Percentiles rank a stretch among this genome's conserved stretches.
Conservation (phyloP, 495 filamentous ascomycete genomes). For the Penicillium ucsense region DNA sequence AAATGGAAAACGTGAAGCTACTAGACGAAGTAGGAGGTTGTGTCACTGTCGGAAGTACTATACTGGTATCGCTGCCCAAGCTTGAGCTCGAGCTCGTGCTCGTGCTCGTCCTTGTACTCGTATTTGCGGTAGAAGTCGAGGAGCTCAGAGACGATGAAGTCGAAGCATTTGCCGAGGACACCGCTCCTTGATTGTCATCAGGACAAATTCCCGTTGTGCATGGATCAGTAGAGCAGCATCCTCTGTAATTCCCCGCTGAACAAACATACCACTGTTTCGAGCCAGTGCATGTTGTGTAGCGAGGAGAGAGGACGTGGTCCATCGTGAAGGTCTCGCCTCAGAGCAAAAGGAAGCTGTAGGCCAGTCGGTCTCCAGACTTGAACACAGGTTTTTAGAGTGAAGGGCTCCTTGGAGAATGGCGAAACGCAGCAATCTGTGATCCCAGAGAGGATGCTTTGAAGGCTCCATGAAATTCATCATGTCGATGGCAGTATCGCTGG, state of each 20-base stretch:
- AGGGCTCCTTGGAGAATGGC: no score
- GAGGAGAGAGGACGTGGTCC: slow-evolving; percentile 6
- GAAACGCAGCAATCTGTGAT: no score
- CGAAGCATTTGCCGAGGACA: not conserved
- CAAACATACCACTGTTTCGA: slow-evolving; percentile 25
- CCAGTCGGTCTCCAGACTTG: no score
- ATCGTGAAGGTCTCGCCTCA: not conserved
- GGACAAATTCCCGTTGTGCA: slow-evolving; percentile 26
- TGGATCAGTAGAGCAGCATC: slow-evolving; percentile 32
- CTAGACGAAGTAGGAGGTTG: not conserved
- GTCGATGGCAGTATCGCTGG: no score
- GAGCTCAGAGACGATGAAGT: not conserved
- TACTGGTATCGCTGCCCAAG: not conserved
- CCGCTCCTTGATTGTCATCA: slow-evolving; percentile 9
- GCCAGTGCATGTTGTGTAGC: slow-evolving; percentile 7
- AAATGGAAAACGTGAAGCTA: no score
- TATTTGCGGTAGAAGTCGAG: not conserved
- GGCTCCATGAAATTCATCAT: no score
- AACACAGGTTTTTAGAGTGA: no score
- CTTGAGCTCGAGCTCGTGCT: not conserved
- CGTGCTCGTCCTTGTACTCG: not conserved
- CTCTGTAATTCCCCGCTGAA: slow-evolving; percentile 15
- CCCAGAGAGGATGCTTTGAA: no score
- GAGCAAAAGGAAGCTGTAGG: not conserved
- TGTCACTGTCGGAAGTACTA: not conserved